phyloP scores from a whole-genome alignment of 2,329 filamentous ascomycete species.

The Fusarium paranaense region DNA sequence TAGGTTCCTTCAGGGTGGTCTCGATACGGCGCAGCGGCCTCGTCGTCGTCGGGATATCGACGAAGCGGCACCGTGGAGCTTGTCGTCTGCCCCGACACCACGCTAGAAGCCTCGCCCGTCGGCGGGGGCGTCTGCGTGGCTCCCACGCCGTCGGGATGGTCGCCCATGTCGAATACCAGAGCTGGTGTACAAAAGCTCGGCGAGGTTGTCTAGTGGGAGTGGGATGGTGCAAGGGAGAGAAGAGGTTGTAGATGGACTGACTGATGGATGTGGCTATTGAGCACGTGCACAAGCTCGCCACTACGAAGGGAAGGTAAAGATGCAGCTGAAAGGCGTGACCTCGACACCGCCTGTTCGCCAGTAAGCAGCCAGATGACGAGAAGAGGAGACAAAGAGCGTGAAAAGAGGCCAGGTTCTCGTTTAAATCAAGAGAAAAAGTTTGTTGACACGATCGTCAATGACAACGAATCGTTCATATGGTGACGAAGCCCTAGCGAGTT shows the following conservation, averaged over 20 bases:
- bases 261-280: slow-evolving; percentile 10
- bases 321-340: neutral
- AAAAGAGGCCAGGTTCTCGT: neutral
- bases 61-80: slow-evolving; percentile 32
- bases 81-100: slow-evolving; percentile 26
- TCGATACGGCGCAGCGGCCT: slow-evolving; percentile 16
- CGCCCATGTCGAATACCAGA: slow-evolving; percentile 18
- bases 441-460: slow-evolving; percentile 29
- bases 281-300: slow-evolving; percentile 39
- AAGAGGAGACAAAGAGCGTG: neutral
- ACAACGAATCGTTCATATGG: slow-evolving; percentile 25
- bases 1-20: slow-evolving; percentile 18
- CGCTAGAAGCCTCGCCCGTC: slow-evolving; percentile 22
- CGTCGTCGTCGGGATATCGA: slow-evolving; percentile 35
- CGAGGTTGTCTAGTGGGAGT: neutral
- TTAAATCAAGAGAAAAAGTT: slow-evolving; percentile 8
- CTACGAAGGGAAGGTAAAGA: slow-evolving; percentile 7
- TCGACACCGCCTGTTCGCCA: neutral
- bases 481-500: slow-evolving; percentile 20
- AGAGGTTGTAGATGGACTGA: slow-evolving; percentile 13
- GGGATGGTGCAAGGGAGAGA: neutral
- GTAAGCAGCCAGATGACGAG: neutral
- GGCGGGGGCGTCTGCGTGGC: slow-evolving; percentile 22
- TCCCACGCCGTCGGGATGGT: slow-evolving; percentile 3
- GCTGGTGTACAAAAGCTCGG: slow-evolving; percentile 3